Conservation (phyloP, 768 basidiomycete species). For the Melanogaster broomeanus region DNA sequence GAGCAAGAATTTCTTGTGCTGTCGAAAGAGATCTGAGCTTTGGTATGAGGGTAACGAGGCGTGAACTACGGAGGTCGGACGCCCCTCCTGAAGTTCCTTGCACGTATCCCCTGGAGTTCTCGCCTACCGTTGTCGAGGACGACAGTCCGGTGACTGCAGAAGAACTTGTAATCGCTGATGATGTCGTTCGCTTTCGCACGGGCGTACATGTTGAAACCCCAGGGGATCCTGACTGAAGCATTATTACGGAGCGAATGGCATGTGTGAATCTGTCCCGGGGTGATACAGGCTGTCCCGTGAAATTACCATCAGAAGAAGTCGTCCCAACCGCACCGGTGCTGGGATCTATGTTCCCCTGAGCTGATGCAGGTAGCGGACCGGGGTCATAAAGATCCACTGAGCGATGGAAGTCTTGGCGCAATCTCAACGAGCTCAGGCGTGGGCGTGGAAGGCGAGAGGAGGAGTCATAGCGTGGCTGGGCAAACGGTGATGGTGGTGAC, state of each 20-base stretch:
- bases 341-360: background rate
- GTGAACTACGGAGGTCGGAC: conserved; percentile 45
- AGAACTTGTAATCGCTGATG: conserved; percentile 23
- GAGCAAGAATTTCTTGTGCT: conserved; percentile 63
- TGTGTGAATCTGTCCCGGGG: conserved; percentile 29
- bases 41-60: conserved; percentile 56
- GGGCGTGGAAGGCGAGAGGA: background rate
- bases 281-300: background rate
- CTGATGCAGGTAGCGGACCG: background rate
- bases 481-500: background rate
- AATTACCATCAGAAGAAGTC: background rate
- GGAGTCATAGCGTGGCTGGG: background rate
- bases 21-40: conserved; percentile 54
- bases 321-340: background rate
- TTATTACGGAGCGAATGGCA: conserved; percentile 42
- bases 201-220: conserved; percentile 15
- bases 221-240: conserved; percentile 30
- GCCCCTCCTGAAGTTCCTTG: conserved; percentile 3
- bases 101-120: background rate
- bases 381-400: background rate
- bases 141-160: background rate
- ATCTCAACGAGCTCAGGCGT: conserved; percentile 1
- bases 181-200: conserved; percentile 38
- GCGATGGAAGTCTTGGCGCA: background rate
- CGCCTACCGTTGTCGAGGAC: background rate